Evolutionary conservation across 208 protist species (phyloP).

Genomic region (Crithidia brevicula): DNA sequence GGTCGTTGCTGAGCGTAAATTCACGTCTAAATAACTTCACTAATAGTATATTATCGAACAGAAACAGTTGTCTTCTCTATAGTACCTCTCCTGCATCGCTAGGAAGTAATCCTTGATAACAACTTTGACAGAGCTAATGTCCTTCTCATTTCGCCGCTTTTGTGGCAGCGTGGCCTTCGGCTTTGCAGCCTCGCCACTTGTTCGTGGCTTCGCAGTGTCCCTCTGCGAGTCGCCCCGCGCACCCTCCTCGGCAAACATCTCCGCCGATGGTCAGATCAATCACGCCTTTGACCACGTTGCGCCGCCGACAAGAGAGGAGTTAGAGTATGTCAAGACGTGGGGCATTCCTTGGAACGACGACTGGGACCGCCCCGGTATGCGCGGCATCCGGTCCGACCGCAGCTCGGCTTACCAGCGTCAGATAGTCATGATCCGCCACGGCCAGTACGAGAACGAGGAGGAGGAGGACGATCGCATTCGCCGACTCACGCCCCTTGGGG

Average conservation of each 20-base stretch:
- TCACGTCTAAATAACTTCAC: too few relatives aligned
- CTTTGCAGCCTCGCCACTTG: slow-evolving; percentile 30
- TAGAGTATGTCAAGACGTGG: slow-evolving; percentile 69
- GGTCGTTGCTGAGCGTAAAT: too few relatives aligned
- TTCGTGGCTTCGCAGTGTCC: slow-evolving; percentile 27
- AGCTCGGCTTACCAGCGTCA: slow-evolving; percentile 38
- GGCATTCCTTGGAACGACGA: slow-evolving; percentile 65
- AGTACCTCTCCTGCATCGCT: too few relatives aligned
- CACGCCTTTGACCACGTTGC: slow-evolving; percentile 34
- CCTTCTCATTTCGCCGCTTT: slow-evolving; percentile 31
- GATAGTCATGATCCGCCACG: slow-evolving; percentile 83
- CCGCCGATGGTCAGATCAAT: slow-evolving; percentile 42
- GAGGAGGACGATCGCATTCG: slow-evolving; percentile 41
- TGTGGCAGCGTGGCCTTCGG: slow-evolving; percentile 28
- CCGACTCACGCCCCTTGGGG: slow-evolving; percentile 55
- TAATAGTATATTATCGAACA: too few relatives aligned
- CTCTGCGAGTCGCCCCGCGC: slow-evolving; percentile 21
- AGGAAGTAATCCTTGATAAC: too few relatives aligned
- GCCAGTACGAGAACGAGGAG: slow-evolving; percentile 76
- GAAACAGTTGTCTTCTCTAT: too few relatives aligned
- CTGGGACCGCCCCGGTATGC: slow-evolving; percentile 55
- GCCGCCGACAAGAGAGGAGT: slow-evolving; percentile 16
- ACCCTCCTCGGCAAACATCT: slow-evolving; percentile 27
- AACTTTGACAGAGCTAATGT: slow-evolving; percentile 18
- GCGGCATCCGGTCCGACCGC: slow-evolving; percentile 14